A percentile compares a stretch with the other conserved stretches of the same genome.
Evolutionary conservation across 208 protist species (phyloP).

Genomic region (Tritrichomonas foetus): DNA sequence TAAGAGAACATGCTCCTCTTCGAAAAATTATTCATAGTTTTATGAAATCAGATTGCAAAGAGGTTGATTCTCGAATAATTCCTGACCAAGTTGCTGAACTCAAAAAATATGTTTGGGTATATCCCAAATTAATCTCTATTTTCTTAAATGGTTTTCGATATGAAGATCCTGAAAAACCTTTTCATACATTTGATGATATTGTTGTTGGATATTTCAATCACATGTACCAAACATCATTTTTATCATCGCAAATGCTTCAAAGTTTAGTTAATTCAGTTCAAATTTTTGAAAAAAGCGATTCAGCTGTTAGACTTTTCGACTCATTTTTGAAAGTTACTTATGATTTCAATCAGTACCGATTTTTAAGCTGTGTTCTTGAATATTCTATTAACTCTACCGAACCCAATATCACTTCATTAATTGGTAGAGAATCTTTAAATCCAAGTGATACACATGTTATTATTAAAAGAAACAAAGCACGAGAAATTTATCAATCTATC

Average conservation of each 20-base stretch:
- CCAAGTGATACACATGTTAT: no score
- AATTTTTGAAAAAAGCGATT: neutral
- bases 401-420: no score
- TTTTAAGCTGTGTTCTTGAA: no score
- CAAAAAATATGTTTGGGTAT: slow-evolving; percentile 20
- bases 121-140: neutral
- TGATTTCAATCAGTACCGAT: neutral
- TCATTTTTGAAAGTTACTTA: neutral
- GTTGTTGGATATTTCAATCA: neutral
- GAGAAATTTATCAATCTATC: no score
- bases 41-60: neutral
- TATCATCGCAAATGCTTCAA: neutral
- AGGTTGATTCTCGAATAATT: neutral
- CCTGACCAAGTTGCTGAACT: neutral
- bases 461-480: no score
- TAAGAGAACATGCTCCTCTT: neutral
- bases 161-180: slow-evolving; percentile 30
- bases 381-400: no score
- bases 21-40: neutral
- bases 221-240: neutral
- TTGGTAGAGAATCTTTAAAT: no score
- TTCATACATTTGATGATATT: neutral
- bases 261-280: neutral
- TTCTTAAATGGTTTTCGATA: neutral
- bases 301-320: neutral